Evolutionary conservation across 768 basidiomycete genomes (phyloP), one percentile per base, ranked within the genome.

Genomic region (Glaciozyma antarctica): DNA sequence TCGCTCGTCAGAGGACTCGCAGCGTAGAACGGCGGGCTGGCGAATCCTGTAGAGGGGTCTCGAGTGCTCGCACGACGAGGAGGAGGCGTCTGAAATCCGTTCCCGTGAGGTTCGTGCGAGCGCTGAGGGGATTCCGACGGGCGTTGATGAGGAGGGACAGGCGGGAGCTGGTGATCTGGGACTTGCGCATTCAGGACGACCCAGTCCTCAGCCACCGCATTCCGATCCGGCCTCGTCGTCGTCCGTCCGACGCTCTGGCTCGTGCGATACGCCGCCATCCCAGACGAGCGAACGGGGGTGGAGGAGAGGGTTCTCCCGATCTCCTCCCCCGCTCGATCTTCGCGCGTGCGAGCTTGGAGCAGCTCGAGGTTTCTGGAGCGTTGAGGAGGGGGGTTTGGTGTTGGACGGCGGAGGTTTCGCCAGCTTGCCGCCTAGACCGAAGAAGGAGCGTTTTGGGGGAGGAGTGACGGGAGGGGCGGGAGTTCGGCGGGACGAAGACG

Each of bases 1-100:
- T 58, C 49, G 41, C 48, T 63, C 48, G 48, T 58, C 30, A 49
- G 43, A 28, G 56, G 57, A 2, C 34, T 58, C 4, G 56, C 5
- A 4, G 57, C 44, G 49, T 22, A 62, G 53, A 62, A 63, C 3
- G 56, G 12, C 5, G 57, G 48, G n/a, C n/a, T 22, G 5, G 55
- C 34, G 41, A n/a, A 43, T 41, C 13, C 38, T 15, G 38, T 41
- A 5, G 38, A 41, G 13, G 13, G 38, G 8, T 41, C 38, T 41
- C 38, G 38, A 41, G 38, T 12, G 38, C 38, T 32, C 9, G 32
- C 32, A 9, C 32, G 32, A 32, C 9, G 38, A 41, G 10, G 38
- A 41, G 13, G 38, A 41, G 38, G 38, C 10, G 38, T 41, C 38
- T 15, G 38, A 12, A 13, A 41, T 2, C 38, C 38, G 38, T 41